Base-by-base conservation (phyloP, 31 red algal species). In the Odonthalia washingtoniensis region DNA sequence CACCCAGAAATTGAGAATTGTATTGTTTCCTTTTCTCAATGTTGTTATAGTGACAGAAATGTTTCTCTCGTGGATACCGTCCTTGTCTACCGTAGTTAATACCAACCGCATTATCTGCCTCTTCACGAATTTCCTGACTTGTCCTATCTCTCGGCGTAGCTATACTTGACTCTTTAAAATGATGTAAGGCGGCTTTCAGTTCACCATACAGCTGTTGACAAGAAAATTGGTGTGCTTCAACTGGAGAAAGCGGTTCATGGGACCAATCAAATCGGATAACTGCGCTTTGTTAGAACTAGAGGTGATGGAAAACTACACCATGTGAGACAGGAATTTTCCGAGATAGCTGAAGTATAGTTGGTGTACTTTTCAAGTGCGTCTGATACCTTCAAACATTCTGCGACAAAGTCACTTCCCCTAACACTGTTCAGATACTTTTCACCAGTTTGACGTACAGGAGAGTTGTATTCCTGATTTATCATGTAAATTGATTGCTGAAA, bases 381-480 rank as follows among this genome's bases (percentile, higher is more conserved):
- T 21, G 49, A 57, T 14, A 57, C 21, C 21, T 57, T 21, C 49
- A 57, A 14, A 14, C 49, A n/a, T 57, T 57, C 49, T 14, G 49
- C 49, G 21, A 21, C 49, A 57, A 57, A 57, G 49, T 57, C 21
- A 21, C 49, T 57, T 14, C 9, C 49, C 49, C 12, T 9, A 57
- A 57, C 9, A 57, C 21, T 57, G 21, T 57, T 57, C 12, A 21
- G 49, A 21, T 57, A 57, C 9, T 57, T 57, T 57, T 57, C 49
- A 57, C 49, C 49, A 14, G 21, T 57, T 57, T 57, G 49, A 21
- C 49, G 49, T 14, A 57, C 49, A 9, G 49, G 49, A 14, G 49
- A 57, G 49, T 57, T 57, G 49, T 57, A 57, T 57, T 57, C 49
- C 21, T 57, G 49, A 21, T 21, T 57, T 57, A 57, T 57, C 49